Evolutionary conservation across 352 stramenopile genomes (phyloP).

Genomic region (Phytophthora cryptogea): DNA sequence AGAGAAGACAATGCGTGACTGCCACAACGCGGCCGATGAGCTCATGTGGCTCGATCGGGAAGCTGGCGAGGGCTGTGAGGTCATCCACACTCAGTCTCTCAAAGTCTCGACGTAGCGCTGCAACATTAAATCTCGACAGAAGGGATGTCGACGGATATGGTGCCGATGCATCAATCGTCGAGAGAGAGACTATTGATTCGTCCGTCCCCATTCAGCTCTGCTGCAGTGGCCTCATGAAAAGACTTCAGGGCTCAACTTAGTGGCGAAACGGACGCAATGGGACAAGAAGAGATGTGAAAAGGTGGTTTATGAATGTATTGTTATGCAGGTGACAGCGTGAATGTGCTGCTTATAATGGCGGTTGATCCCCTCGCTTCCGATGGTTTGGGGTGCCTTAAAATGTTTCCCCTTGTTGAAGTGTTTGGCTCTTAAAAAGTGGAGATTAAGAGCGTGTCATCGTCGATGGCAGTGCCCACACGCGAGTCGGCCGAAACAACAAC

Average conservation of each 20-base stretch:
- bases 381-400: constrained; percentile 3
- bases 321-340: constrained; percentile 7
- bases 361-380: constrained; percentile 28
- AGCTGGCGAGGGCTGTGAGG: constrained; percentile 44
- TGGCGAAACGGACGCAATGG: constrained; percentile 17
- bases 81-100: constrained; percentile 45
- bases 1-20: constrained; percentile 44
- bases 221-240: constrained; percentile 2
- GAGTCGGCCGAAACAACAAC: constrained; percentile 60
- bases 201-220: constrained; percentile 33
- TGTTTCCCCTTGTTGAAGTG: not conserved
- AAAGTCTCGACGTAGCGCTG: constrained; percentile 29
- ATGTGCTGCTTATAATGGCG: constrained; percentile 23
- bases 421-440: constrained; percentile 38
- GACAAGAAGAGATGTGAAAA: not conserved
- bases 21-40: constrained; percentile 45
- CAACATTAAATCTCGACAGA: constrained; percentile 19
- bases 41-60: constrained; percentile 46
- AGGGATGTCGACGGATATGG: not conserved
- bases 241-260: not conserved
- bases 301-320: constrained; percentile 4
- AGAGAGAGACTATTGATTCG: not conserved
- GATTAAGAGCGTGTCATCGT: constrained; percentile 61
- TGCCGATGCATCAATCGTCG: constrained; percentile 4
- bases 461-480: constrained; percentile 54